A percentile compares a stretch with the other conserved stretches of the same genome.
Conservation (phyloP, 257 asterid genomes). For the Solanum habrochaites region DNA sequence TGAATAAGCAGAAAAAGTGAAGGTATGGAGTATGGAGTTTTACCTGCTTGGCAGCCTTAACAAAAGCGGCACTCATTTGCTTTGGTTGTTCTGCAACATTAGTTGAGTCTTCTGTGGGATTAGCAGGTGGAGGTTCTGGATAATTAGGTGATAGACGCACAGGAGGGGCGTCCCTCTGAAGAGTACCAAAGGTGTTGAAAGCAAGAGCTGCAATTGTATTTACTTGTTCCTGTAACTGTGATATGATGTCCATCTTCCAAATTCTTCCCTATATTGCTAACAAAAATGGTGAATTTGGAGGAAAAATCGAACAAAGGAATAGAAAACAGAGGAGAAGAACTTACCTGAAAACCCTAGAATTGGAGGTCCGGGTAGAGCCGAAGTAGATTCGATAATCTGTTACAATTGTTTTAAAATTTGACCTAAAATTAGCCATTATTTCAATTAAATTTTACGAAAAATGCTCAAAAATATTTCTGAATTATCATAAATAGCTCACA, state of each 20-base stretch:
- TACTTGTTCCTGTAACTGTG: slow-evolving; percentile 79
- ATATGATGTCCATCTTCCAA: slow-evolving; percentile 61
- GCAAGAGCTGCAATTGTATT: slow-evolving; percentile 62
- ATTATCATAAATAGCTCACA: too few relatives aligned
- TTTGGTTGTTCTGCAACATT: slow-evolving; percentile 70
- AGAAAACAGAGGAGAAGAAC: background rate
- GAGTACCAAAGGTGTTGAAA: slow-evolving; percentile 77
- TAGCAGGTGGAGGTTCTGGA: slow-evolving; percentile 67
- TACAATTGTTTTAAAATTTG: background rate
- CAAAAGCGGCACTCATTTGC: slow-evolving; percentile 62
- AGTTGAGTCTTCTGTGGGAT: slow-evolving; percentile 38
- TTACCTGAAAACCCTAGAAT: background rate
- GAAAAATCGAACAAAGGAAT: background rate
- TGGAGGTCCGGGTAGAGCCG: background rate
- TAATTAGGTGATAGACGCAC: slow-evolving; percentile 79
- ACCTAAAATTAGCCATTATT: background rate
- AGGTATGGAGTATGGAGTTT: background rate
- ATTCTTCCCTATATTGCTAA: background rate
- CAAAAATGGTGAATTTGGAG: background rate
- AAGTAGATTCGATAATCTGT: background rate
- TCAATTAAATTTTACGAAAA: too few relatives aligned
- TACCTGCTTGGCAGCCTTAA: slow-evolving; percentile 87
- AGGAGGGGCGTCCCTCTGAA: slow-evolving; percentile 59
- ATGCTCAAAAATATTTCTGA: too few relatives aligned
- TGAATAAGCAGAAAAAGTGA: background rate